Base-by-base conservation (phyloP, 1,284 basidiomycete genomes). In the Papiliotrema fonsecae region DNA sequence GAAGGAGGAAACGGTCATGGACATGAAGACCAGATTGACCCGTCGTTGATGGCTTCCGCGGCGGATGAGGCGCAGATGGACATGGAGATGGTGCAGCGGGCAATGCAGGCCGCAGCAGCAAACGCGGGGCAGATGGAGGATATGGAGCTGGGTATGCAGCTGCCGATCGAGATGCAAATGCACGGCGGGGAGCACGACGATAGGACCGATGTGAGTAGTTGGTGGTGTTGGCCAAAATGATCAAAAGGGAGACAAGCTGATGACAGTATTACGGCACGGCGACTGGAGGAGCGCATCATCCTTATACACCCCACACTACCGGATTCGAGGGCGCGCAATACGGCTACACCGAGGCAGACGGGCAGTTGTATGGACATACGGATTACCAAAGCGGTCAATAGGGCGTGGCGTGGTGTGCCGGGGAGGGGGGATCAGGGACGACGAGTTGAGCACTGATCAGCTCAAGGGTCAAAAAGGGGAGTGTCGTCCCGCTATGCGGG, bases 81-180 rank as follows among this genome's bases (percentile, higher is more conserved):
- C 45, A 64, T 64, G 37, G 62, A 58, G 49, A 62, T 69, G 61
- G 66, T 72, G 6, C 69, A 72, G 49, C 64, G 67, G 49, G 69
- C 69, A 22, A 71, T 71, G 64, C 59, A 62, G 37, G 65, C 65
- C 22, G 62, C 64, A 10, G 57, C 54, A 0, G 67, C 62, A 3
- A 51, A 47, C 16, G 58, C 51, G 0, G 62, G 62, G 7, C 65
- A 69, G 51, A 72, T 72, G 58, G 69, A 72, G 54, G 69, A 72
- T 47, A 49, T 72, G 51, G 69, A 72, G 31, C 69, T 71, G 67
- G 69, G 69, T 22, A 69, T 72, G 38, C 62, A 70, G 47, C 47
- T 72, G 35, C 69, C 69, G 9, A 68, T 70, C 51, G 69, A 72
- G 50, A 72, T 72, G 69, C 67, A 70, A 47, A 69, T 69, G 67